Evolutionary conservation across 2,329 filamentous ascomycete species (phyloP), one percentile per base, ranked within the genome.

Genomic region (Domatiomyces globalis): DNA sequence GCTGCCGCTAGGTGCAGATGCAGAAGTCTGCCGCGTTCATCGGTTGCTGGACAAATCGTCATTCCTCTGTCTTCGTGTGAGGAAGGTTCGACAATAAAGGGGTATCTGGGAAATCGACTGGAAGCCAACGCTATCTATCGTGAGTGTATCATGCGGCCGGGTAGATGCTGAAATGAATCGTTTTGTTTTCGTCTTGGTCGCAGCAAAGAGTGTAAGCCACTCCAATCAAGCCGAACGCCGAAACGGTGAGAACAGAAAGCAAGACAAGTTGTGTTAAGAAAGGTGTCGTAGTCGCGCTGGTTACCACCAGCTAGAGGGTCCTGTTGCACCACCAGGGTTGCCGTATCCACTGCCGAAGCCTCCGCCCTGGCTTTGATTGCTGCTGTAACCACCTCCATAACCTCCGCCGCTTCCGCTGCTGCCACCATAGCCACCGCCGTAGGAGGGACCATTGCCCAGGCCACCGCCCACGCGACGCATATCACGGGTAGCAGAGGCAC

Each of bases 401-500:
- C 56, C 53, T 33, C 61, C 55, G 49, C 54, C 57, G 49, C 63
- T 59, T 50, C 62, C 63, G 53, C 57, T 60, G 50, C 58, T 56
- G 45, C 59, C 60, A 45, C 60, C 58, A 44, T 62, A 57, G 49
- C 58, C 55, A 36, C 63, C 60, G 50, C 64, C 63, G 53, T 63
- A 66, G 48, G 65, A 69, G 50, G 68, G 64, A 56, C 63, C 59
- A 54, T 61, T 57, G 43, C 69, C 68, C 58, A 63, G 62, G 43
- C 58, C 57, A 46, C 67, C 65, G 54, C 66, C 66, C 69, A 79
- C 80, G 69, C 88, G 88, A 72, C 92, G 87, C 76, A 92, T 87
- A 69, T 96, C 92, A 66, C 89, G 88, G 69, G 83, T 94, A 62
- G 83, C 77, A 66, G 68, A 65, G 58, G 67, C 74, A 64, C 69